Percentiles rank a stretch among this genome's conserved stretches.
Evolutionary conservation across 306 rosid genomes (phyloP).

Genomic region (Lathyrus oleraceus): DNA sequence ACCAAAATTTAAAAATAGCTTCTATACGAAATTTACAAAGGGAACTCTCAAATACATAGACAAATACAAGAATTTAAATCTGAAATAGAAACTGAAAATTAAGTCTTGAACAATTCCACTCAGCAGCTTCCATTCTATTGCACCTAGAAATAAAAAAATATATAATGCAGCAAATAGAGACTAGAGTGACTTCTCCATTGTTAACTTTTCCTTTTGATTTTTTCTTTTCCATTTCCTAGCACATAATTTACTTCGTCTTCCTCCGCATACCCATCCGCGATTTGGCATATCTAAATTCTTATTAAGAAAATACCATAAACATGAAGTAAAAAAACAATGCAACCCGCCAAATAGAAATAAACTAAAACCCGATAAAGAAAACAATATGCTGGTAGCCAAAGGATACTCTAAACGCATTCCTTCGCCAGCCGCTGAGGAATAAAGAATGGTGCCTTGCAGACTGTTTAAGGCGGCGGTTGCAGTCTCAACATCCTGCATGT

Average conservation of each 20-base stretch:
- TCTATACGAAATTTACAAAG: slow-evolving; percentile 20
- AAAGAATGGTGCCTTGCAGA: slow-evolving; percentile 83
- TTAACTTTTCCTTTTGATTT: background rate
- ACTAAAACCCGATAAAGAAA: background rate
- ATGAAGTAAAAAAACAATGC: background rate
- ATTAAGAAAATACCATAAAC: slow-evolving; percentile 54
- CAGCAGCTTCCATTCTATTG: slow-evolving; percentile 12
- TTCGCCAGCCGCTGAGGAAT: slow-evolving; percentile 75
- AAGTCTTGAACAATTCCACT: background rate
- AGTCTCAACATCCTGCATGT: slow-evolving; percentile 63
- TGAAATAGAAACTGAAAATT: background rate
- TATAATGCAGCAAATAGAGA: background rate
- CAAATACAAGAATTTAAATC: slow-evolving; percentile 6
- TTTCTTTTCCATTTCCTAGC: background rate
- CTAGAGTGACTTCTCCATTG: background rate
- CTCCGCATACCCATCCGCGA: slow-evolving; percentile 95
- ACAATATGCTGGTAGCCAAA: slow-evolving; percentile 24
- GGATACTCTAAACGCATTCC: slow-evolving; percentile 98
- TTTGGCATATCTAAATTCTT: slow-evolving; percentile 69
- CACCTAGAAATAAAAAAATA: slow-evolving; percentile 1
- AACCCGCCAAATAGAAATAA: background rate
- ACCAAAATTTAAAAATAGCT: background rate
- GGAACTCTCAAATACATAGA: background rate
- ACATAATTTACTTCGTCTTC: slow-evolving; percentile 56
- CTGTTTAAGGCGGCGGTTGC: slow-evolving; percentile 69